These are phyloP conservation scores for Tricholomella constricta DNA, from an alignment of 768 basidiomycete species.

Conservation along the genomic window DNA sequence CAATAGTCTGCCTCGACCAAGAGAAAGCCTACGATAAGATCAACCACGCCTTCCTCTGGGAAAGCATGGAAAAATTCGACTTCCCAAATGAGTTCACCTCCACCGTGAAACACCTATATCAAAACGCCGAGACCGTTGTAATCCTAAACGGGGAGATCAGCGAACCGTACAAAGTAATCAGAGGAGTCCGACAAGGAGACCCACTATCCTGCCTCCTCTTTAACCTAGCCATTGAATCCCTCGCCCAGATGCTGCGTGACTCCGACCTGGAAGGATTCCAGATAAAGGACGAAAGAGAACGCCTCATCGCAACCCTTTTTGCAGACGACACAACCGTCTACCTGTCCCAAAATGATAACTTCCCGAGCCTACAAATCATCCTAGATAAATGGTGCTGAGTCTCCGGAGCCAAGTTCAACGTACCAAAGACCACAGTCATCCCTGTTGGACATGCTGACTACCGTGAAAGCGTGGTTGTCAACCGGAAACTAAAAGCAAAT, in stretches of 20 bases:
- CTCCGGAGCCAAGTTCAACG: slow-evolving; percentile 44
- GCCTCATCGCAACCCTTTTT: slow-evolving; percentile 29
- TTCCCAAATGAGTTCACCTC: not conserved
- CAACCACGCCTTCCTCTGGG: slow-evolving; percentile 4
- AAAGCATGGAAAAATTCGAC: not conserved
- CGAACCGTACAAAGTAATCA: not conserved
- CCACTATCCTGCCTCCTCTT: slow-evolving; percentile 11
- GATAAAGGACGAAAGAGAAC: slow-evolving; percentile 18
- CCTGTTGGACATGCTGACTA: slow-evolving; percentile 30
- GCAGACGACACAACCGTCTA: slow-evolving; percentile 45
- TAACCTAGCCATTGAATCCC: slow-evolving; percentile 3
- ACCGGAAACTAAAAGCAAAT: slow-evolving; percentile 6
- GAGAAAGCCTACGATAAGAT: slow-evolving; percentile 31
- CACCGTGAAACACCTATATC: not conserved
- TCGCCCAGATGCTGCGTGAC: slow-evolving; percentile 24
- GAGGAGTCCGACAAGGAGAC: slow-evolving; percentile 11
- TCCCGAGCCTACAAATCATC: slow-evolving; percentile 22
- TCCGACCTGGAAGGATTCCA: slow-evolving; percentile 29
- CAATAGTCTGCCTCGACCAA: slow-evolving; percentile 27
- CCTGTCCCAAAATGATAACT: slow-evolving; percentile 30
- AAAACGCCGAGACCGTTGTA: not conserved
- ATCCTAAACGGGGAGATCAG: slow-evolving; percentile 8
- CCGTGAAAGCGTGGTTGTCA: slow-evolving; percentile 11
- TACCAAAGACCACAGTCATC: slow-evolving; percentile 39
- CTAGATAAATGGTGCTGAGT: slow-evolving; percentile 41